A percentile compares a stretch with the other conserved stretches of the same genome.
Conservation (phyloP, 1,284 basidiomycete species). For the Leccinum pachyderme region DNA sequence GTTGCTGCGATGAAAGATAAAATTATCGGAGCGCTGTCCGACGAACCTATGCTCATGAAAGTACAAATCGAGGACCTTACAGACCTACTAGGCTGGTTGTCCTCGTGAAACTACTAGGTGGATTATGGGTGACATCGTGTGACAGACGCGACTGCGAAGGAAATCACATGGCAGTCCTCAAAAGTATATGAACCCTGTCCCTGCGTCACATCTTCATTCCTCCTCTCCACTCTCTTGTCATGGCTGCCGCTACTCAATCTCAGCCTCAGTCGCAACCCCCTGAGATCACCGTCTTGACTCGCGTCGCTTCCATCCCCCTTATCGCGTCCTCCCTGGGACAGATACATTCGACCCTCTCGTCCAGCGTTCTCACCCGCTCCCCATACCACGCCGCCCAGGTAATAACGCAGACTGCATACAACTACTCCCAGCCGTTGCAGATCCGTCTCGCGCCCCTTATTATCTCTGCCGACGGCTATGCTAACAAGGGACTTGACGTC, state of each 20-base stretch:
- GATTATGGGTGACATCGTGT: constrained; percentile 9
- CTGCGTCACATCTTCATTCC: constrained; percentile 9
- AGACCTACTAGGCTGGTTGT: neutral
- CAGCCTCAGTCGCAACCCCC: constrained; percentile 37
- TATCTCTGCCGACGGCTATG: constrained; percentile 57
- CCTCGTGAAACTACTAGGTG: constrained; percentile 7
- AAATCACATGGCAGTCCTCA: constrained; percentile 26
- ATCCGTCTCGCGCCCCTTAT: constrained; percentile 63
- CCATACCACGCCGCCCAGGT: constrained; percentile 63
- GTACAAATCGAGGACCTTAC: no score
- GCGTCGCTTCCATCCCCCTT: constrained; percentile 68
- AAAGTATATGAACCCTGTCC: constrained; percentile 33
- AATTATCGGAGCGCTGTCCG: neutral
- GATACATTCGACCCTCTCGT: constrained; percentile 56
- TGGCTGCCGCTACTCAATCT: constrained; percentile 44
- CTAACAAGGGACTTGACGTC: constrained; percentile 72
- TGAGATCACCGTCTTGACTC: constrained; percentile 57
- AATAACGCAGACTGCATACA: constrained; percentile 57
- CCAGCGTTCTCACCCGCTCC: constrained; percentile 58
- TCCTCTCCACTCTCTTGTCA: constrained; percentile 17
- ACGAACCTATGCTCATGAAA: neutral
- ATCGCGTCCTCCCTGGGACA: constrained; percentile 60
- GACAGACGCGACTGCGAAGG: constrained; percentile 15
- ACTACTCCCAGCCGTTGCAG: constrained; percentile 62
- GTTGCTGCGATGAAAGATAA: neutral